Base-by-base conservation (phyloP, 2,329 filamentous ascomycete genomes). In the Apiospora kogelbergensis region DNA sequence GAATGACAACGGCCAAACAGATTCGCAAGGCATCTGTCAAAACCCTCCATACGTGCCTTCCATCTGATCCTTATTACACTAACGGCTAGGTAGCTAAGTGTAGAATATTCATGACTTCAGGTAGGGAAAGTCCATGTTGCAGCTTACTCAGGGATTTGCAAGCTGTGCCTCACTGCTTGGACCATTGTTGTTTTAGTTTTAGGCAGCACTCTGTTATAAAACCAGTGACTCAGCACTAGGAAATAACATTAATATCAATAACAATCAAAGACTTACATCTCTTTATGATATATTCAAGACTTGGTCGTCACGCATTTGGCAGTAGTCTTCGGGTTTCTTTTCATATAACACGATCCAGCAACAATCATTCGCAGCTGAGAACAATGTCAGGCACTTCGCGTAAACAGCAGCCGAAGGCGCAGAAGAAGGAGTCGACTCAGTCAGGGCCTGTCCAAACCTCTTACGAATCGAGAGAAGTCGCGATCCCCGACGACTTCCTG, bases 401-500 rank as follows among this genome's bases (percentile, higher is more conserved):
- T n/a, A 7, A 63, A 20, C 40, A 42, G 40, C 20, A 64, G 40
- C 63, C 11, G 11, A 13, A 42, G 22, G 2, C n/a, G 37, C 2
- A 24, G 48, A 22, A 41, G 33, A 30, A 3, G 13, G 22, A 63
- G 20, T 37, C 2, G 2, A 42, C 37, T 10, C 41, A 60, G 9
- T 41, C 11, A n/a, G 11, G 22, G 20, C 76, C 78, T 3, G 72
- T 80, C 65, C 72, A 77, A 41, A 76, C 73, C 37, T 70, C 70
- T 33, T 81, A 82, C 71, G 60, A 70, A 7, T 82, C 80, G 46
- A 76, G 77, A 7, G 76, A 80, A 7, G 77, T 85, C 24, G 46
- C 73, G 30, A 77, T 85, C 44, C 84, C 86, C 0, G 71, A 78
- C 33, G 77, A 78, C 69, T 89, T 88, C 75, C 83, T 90, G 45